These are phyloP conservation scores for Cenococcum geophilum DNA, from an alignment of 495 filamentous ascomycete species.

Conservation along the genomic window DNA sequence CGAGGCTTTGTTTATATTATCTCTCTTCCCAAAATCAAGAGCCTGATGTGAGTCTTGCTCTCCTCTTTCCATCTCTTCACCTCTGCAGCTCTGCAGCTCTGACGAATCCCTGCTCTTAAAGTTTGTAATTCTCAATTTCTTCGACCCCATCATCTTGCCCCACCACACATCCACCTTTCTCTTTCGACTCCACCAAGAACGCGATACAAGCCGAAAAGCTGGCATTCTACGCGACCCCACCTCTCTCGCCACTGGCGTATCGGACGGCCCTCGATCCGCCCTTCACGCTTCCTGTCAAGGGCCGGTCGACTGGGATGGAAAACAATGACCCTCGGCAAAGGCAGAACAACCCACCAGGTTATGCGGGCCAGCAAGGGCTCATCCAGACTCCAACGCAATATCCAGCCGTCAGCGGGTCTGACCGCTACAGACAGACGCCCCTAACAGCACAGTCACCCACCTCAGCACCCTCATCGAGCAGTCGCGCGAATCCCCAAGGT, in stretches of 20 bases:
- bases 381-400: constrained; percentile 29
- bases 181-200: background rate
- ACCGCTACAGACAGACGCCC: constrained; percentile 35
- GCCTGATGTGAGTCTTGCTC: background rate
- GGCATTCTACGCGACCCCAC: constrained; percentile 42
- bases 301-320: constrained; percentile 37
- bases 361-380: constrained; percentile 30
- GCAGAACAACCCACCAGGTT: constrained; percentile 33
- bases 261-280: constrained; percentile 29
- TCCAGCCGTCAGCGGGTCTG: constrained; percentile 27
- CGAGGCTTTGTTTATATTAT: constrained; percentile 26
- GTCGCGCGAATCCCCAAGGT: constrained; percentile 42
- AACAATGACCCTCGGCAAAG: constrained; percentile 40
- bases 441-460: constrained; percentile 34
- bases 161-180: background rate
- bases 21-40: background rate
- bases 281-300: constrained; percentile 20
- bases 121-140: background rate
- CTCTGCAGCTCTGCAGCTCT: background rate
- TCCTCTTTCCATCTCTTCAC: background rate
- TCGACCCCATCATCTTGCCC: constrained; percentile 1
- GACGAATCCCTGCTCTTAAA: background rate
- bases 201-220: constrained; percentile 28
- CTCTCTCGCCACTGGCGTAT: constrained; percentile 40
- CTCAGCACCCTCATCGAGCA: constrained; percentile 30